Evolutionary conservation across 1,284 basidiomycete species (phyloP), one percentile per base, ranked within the genome.

Genomic region (Ustilago hordei): DNA sequence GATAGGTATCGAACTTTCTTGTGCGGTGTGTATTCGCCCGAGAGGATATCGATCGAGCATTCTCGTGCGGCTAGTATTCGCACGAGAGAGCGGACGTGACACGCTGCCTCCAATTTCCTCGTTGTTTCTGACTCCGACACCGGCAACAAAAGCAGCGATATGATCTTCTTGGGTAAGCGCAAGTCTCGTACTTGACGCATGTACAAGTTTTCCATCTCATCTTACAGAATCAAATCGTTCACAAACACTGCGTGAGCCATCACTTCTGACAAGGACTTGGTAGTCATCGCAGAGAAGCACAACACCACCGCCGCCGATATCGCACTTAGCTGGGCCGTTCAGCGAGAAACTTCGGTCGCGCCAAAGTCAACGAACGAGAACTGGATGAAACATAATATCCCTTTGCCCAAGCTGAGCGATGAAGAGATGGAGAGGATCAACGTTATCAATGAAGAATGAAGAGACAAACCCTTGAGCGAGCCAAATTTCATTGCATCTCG

Each of bases 341-440:
- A 92, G 93, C 57, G 77, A 15, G 79, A 78, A 35, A 65, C 70
- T 28, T 75, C 72, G n/a, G 78, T 78, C 9, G 73, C 69, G 8
- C 82, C 82, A 8, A 81, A 80, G 62, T 79, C 73, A 32, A 72
- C 75, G 35, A 77, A 95, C 90, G 90, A 91, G 39, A 84, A 89
- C 43, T 91, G 94, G 61, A 93, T 95, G 85, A 87, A 89, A 43
- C 87, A 90, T 12, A 95, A 95, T 87, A 86, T 92, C 87, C 87
- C 91, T 84, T 89, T 92, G 76, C 88, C 93, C 69, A 88, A 89
- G 78, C 88, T 93, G 50, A 88, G 87, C 79, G 83, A 90, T 66
- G 90, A 90, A 50, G 91, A 93, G 81, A 91, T 91, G 78, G 45
- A 80, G 38, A 63, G 52, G 31, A 71, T 84, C 36, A 50, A 68